A percentile compares a stretch with the other conserved stretches of the same genome.
Evolutionary conservation across 108 stramenopile species (phyloP).

Genomic region (Skeletonema tropicum): DNA sequence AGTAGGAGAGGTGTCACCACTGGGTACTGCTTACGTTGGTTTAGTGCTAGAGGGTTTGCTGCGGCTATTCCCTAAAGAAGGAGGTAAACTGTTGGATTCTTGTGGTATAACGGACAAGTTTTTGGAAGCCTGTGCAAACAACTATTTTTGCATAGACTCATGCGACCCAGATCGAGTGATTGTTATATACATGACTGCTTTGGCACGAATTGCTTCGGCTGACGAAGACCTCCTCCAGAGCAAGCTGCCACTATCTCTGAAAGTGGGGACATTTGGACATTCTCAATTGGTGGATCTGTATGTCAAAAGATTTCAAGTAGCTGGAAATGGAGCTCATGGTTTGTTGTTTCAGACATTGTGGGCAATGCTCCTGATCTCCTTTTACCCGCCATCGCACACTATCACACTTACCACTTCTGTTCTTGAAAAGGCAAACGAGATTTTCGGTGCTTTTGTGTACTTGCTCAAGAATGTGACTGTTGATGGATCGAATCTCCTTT

Average conservation of each 20-base stretch:
- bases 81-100: slow-evolving; percentile 22
- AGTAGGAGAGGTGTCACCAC: slow-evolving; percentile 48
- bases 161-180: slow-evolving; percentile 53
- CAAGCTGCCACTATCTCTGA: slow-evolving; percentile 6
- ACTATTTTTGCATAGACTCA: slow-evolving; percentile 17
- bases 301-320: slow-evolving; percentile 24
- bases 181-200: slow-evolving; percentile 41
- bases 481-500: slow-evolving; percentile 32
- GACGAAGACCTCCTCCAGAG: slow-evolving; percentile 16
- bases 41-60: slow-evolving; percentile 48
- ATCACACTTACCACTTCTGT: slow-evolving; percentile 5
- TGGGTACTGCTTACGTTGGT: slow-evolving; percentile 38
- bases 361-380: slow-evolving; percentile 36
- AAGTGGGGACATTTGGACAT: slow-evolving; percentile 22
- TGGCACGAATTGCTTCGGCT: slow-evolving; percentile 39
- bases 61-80: slow-evolving; percentile 27
- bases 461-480: slow-evolving; percentile 18
- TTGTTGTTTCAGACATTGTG: slow-evolving; percentile 43
- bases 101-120: slow-evolving; percentile 32
- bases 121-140: slow-evolving; percentile 32
- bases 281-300: slow-evolving; percentile 36
- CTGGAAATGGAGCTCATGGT: slow-evolving; percentile 43
- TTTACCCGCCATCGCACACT: slow-evolving; percentile 36
- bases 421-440: slow-evolving; percentile 24
- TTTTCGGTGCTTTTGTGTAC: slow-evolving; percentile 22